These are phyloP conservation scores for Penicillium sclerotigenum DNA, from an alignment of 2,329 filamentous ascomycete genomes.

Conservation along the genomic window DNA sequence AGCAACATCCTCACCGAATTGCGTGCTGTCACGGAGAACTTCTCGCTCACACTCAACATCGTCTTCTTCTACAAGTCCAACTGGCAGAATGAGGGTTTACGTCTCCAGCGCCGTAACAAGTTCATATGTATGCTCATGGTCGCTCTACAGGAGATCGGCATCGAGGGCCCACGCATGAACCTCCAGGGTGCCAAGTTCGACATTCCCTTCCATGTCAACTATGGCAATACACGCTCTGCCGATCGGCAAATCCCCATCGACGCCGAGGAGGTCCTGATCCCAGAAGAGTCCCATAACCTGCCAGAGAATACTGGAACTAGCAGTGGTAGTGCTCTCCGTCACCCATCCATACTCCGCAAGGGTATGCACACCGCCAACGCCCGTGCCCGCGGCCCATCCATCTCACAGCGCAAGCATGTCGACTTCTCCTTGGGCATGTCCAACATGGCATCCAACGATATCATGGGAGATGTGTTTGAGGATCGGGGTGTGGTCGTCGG, in stretches of 20 bases:
- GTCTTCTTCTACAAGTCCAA: slow-evolving; percentile 98
- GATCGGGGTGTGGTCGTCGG: slow-evolving; percentile 49
- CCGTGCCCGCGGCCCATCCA: slow-evolving; percentile 56
- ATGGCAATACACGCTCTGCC: slow-evolving; percentile 48
- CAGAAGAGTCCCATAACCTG: slow-evolving; percentile 17
- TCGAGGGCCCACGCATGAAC: slow-evolving; percentile 76
- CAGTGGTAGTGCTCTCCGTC: slow-evolving; percentile 28
- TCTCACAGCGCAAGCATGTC: slow-evolving; percentile 60
- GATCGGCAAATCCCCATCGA: slow-evolving; percentile 42
- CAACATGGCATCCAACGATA: slow-evolving; percentile 55
- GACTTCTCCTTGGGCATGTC: slow-evolving; percentile 70
- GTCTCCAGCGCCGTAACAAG: slow-evolving; percentile 86
- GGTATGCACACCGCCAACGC: slow-evolving; percentile 41
- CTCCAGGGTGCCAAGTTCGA: slow-evolving; percentile 65
- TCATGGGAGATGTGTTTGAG: slow-evolving; percentile 64
- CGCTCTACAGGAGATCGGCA: slow-evolving; percentile 76
- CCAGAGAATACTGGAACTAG: slow-evolving; percentile 33
- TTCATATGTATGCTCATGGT: slow-evolving; percentile 91
- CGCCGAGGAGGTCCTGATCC: slow-evolving; percentile 31
- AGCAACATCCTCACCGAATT: slow-evolving; percentile 83
- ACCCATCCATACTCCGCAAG: slow-evolving; percentile 56
- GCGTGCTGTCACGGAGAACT: slow-evolving; percentile 73
- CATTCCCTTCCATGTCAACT: slow-evolving; percentile 63
- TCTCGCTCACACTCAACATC: slow-evolving; percentile 82
- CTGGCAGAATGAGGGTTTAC: slow-evolving; percentile 90